Percentiles rank a stretch among this genome's conserved stretches.
Conservation (phyloP, 106 monocot genomes). For the Dendrobium catenatum region DNA sequence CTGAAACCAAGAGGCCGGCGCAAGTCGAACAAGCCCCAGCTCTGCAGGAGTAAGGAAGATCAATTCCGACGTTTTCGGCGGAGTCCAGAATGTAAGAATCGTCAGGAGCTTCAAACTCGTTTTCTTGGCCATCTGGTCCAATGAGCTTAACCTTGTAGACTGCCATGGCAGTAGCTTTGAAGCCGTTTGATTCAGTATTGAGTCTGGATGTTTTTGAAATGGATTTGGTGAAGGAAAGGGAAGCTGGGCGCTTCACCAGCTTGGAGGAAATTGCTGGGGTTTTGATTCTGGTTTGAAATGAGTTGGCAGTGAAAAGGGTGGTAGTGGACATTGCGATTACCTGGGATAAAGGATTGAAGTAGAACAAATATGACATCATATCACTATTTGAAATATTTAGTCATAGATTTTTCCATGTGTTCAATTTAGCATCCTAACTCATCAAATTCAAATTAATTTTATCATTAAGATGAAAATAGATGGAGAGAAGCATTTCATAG, state of each 20-base stretch:
- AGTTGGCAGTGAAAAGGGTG: background rate
- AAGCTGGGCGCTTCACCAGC: background rate
- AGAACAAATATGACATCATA: no score
- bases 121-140: conserved; percentile 15
- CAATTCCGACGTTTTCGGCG: conserved; percentile 25
- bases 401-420: no score
- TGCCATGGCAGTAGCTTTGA: conserved; percentile 14
- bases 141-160: conserved; percentile 21
- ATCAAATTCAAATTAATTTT: no score
- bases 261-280: background rate
- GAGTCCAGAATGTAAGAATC: conserved; percentile 29
- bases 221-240: background rate
- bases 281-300: background rate
- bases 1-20: conserved; percentile 9
- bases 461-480: no score
- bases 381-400: no score
- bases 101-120: conserved; percentile 31
- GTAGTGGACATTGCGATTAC: conserved; percentile 8
- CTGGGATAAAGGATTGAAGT: background rate
- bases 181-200: background rate
- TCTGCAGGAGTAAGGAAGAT: conserved; percentile 33
- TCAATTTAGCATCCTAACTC: no score
- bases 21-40: conserved; percentile 32
- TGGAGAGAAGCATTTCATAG: no score
- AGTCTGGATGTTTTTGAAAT: conserved; percentile 6